A percentile compares a stretch with the other conserved stretches of the same genome.
Conservation (phyloP, 495 filamentous ascomycete species). For the Saxispiralis lemnorum region DNA sequence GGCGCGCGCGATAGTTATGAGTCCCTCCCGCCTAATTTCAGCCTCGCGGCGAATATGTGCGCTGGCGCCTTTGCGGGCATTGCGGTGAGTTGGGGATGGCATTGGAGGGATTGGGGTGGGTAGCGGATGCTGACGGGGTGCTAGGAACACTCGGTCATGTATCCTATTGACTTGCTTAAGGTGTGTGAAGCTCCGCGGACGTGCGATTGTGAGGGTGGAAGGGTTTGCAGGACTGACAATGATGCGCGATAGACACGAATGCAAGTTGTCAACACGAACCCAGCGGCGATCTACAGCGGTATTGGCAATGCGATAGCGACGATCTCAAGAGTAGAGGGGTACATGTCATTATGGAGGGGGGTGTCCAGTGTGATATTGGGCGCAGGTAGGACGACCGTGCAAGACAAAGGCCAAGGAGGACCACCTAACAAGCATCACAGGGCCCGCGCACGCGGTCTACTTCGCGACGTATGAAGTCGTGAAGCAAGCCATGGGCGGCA, state of each 20-base stretch:
- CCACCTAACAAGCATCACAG: conserved; percentile 31
- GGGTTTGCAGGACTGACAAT: neutral
- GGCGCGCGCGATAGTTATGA: conserved; percentile 36
- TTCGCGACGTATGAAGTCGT: conserved; percentile 96
- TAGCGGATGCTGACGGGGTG: conserved; percentile 10
- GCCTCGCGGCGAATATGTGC: conserved; percentile 58
- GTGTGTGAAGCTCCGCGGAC: conserved; percentile 33
- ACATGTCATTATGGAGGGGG: conserved; percentile 84
- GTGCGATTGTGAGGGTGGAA: too few species aligned
- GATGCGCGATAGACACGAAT: conserved; percentile 59
- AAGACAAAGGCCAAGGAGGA: neutral
- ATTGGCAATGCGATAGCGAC: conserved; percentile 81
- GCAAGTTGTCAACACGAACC: conserved; percentile 82
- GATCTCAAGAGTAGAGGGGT: conserved; percentile 76
- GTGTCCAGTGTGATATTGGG: conserved; percentile 91
- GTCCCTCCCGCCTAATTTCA: conserved; percentile 51
- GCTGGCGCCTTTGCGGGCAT: conserved; percentile 96
- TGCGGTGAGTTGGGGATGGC: conserved; percentile 42
- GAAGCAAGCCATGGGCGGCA: conserved; percentile 89
- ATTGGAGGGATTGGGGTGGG: neutral
- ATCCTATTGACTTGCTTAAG: conserved; percentile 94
- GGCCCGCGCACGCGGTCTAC: conserved; percentile 92
- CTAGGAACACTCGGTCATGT: conserved; percentile 85
- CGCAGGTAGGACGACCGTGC: conserved; percentile 46
- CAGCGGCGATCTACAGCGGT: conserved; percentile 73